Percentiles rank a stretch among this genome's conserved stretches.
These are phyloP conservation scores for Globisporangium irregulare DNA, from an alignment of 352 stramenopile species.

Conservation along the genomic window DNA sequence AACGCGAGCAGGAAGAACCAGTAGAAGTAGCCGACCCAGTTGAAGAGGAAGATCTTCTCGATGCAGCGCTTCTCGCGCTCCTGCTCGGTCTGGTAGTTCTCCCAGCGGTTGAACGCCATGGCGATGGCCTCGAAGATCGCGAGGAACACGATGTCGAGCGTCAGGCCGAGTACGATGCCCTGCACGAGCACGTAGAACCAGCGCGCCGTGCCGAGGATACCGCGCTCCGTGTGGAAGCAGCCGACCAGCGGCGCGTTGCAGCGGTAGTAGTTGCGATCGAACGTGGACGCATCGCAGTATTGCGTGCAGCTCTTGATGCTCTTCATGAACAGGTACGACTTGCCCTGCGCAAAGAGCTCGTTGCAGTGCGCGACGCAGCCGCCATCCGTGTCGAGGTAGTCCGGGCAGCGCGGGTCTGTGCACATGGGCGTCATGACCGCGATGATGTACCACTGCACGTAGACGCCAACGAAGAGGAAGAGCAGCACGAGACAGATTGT, in stretches of 20 bases:
- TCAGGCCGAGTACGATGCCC: constrained; percentile 54
- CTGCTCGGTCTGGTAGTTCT: constrained; percentile 60
- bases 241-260: constrained; percentile 48
- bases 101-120: constrained; percentile 52
- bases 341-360: constrained; percentile 44
- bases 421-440: constrained; percentile 67
- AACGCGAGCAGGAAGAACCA: constrained; percentile 67
- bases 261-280: constrained; percentile 48
- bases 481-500: constrained; percentile 45
- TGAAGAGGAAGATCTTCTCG: constrained; percentile 69
- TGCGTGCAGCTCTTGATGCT: constrained; percentile 35
- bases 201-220: constrained; percentile 53
- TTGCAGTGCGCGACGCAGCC: constrained; percentile 44
- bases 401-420: constrained; percentile 48
- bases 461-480: constrained; percentile 54
- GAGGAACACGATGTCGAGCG: constrained; percentile 65
- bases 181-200: constrained; percentile 69
- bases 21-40: constrained; percentile 75
- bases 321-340: constrained; percentile 50
- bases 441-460: constrained; percentile 72
- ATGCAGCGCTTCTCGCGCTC: constrained; percentile 50
- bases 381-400: constrained; percentile 29
- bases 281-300: constrained; percentile 41
- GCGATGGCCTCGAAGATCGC: constrained; percentile 57
- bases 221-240: constrained; percentile 50